phyloP scores from a whole-genome alignment of 768 basidiomycete genomes.

The Amanita fuliginea region DNA sequence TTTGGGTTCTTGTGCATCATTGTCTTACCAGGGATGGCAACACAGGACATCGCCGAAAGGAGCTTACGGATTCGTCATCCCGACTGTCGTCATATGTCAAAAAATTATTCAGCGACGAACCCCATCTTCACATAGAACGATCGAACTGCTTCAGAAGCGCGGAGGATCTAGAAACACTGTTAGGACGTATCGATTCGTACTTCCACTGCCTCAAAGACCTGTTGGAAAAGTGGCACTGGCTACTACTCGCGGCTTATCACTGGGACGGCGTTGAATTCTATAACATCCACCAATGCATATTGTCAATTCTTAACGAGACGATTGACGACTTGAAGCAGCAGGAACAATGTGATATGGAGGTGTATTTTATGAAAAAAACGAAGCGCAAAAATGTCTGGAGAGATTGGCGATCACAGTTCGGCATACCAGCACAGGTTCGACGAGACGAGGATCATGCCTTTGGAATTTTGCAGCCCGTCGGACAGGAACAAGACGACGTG shows the following conservation, averaged over 20 bases:
- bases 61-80: neutral
- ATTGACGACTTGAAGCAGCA: neutral
- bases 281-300: neutral
- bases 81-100: neutral
- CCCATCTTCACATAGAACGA: no score
- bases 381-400: no score
- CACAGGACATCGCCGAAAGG: constrained; percentile 1
- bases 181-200: neutral
- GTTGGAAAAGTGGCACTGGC: neutral
- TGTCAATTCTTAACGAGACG: neutral
- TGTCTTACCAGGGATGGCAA: constrained; percentile 12
- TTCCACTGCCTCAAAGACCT: neutral
- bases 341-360: no score
- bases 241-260: neutral
- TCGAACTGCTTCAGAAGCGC: no score
- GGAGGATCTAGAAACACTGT: neutral
- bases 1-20: constrained; percentile 13
- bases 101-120: neutral
- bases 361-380: no score
- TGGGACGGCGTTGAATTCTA: neutral
- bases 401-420: no score
- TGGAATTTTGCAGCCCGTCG: no score
- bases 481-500: no score
- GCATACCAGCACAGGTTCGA: no score
- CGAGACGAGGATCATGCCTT: no score